These are phyloP conservation scores for Neurospora tetrasperma DNA, from an alignment of 495 filamentous ascomycete species.

Conservation along the genomic window DNA sequence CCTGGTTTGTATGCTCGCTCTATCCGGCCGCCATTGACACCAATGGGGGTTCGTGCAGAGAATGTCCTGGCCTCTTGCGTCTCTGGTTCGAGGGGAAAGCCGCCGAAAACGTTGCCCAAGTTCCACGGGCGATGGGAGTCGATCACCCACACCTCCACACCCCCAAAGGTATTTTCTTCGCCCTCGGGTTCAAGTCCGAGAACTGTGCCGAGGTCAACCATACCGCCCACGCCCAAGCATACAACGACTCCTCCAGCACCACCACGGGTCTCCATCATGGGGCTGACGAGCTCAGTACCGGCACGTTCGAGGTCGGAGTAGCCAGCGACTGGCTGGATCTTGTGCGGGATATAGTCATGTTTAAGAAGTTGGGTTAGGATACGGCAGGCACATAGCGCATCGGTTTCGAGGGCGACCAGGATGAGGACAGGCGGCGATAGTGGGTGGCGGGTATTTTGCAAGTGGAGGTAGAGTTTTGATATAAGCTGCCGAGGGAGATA, in stretches of 20 bases:
- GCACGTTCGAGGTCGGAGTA: constrained; percentile 80
- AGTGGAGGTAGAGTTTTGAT: constrained; percentile 79
- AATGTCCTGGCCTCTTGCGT: constrained; percentile 36
- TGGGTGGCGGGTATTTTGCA: constrained; percentile 69
- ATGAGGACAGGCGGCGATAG: constrained; percentile 85
- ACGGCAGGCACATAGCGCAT: constrained; percentile 89
- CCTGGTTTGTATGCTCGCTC: constrained; percentile 60
- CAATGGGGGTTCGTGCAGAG: constrained; percentile 37
- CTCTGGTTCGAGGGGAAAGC: constrained; percentile 42
- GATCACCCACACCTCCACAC: constrained; percentile 89
- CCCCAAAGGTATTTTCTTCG: constrained; percentile 49
- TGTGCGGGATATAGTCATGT: constrained; percentile 96
- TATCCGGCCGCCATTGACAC: constrained; percentile 56
- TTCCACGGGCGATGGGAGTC: constrained; percentile 94
- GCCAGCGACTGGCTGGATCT: constrained; percentile 87
- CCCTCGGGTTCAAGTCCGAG: constrained; percentile 54
- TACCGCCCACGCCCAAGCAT: constrained; percentile 83
- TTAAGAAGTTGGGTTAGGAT: constrained; percentile 86
- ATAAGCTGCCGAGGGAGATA: constrained; percentile 88
- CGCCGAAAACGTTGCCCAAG: constrained; percentile 82
- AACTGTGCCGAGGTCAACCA: constrained; percentile 71
- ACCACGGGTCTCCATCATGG: constrained; percentile 71
- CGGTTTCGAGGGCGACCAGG: constrained; percentile 85
- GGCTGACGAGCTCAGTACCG: constrained; percentile 63
- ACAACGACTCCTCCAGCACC: constrained; percentile 79